Percentiles rank a stretch among this genome's conserved stretches.
phyloP scores from a whole-genome alignment of 441 rosid species.

The Eutrema salsugineum region DNA sequence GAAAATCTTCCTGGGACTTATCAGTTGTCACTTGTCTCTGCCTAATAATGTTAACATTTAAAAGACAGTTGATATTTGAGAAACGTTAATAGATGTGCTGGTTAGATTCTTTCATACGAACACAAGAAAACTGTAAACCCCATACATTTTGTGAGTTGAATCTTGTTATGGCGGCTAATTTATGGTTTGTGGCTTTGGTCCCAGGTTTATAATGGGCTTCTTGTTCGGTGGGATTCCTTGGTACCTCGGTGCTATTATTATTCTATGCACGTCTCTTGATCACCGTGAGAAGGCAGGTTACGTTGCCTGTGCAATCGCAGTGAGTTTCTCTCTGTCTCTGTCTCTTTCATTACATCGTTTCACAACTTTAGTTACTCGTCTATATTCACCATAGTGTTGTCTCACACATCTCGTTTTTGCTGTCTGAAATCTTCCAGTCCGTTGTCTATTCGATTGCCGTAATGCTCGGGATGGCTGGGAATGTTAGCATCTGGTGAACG shows the following conservation, averaged over 20 bases:
- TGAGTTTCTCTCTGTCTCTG: conserved; percentile 32
- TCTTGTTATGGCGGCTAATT: neutral
- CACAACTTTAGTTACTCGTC: neutral
- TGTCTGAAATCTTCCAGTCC: conserved; percentile 37
- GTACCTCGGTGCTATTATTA: conserved; percentile 67
- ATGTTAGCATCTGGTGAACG: conserved; percentile 48
- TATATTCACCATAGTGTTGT: neutral
- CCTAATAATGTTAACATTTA: neutral
- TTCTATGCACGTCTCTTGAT: conserved; percentile 52
- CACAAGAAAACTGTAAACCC: neutral
- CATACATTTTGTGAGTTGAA: neutral
- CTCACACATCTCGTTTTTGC: neutral
- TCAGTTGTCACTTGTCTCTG: neutral
- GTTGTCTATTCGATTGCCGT: conserved; percentile 54
- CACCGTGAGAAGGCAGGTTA: conserved; percentile 84
- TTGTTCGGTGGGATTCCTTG: conserved; percentile 84
- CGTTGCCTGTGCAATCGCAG: conserved; percentile 75
- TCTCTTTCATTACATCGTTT: neutral
- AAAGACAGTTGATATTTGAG: neutral
- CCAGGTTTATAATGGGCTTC: conserved; percentile 77
- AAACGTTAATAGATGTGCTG: neutral
- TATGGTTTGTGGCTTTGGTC: neutral
- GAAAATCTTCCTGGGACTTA: neutral
- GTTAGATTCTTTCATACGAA: neutral
- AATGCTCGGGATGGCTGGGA: conserved; percentile 53